phyloP scores from a whole-genome alignment of 78 protist genomes.

The Dictyostelium firmibasis region DNA sequence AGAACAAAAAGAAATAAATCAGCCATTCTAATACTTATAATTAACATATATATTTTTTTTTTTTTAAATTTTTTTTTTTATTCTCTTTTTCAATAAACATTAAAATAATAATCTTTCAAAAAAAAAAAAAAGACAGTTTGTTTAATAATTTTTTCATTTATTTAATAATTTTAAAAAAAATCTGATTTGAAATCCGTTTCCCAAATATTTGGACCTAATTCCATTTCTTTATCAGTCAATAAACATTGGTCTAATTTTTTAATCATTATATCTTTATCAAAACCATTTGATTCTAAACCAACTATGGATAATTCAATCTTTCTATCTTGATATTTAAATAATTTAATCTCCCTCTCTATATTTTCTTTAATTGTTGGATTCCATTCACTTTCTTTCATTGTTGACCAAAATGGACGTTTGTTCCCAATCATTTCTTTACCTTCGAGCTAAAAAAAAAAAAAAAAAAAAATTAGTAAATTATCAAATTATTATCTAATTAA shows the following conservation, averaged over 20 bases:
- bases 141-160: too few relatives aligned
- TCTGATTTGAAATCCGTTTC: background rate
- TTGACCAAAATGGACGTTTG: background rate
- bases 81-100: too few relatives aligned
- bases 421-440: background rate
- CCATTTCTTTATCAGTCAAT: constrained; percentile 41
- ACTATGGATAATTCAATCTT: constrained; percentile 40
- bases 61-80: too few relatives aligned
- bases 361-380: constrained; percentile 17
- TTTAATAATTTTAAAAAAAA: background rate
- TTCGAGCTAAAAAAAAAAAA: background rate
- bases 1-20: background rate
- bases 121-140: too few relatives aligned
- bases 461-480: background rate
- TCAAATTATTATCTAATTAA: too few relatives aligned
- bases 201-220: constrained; percentile 62
- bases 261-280: background rate
- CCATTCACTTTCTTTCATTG: constrained; percentile 29
- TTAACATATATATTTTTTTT: too few relatives aligned
- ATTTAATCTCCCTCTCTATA: constrained; percentile 45
- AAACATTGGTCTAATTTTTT: constrained; percentile 15
- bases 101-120: too few relatives aligned
- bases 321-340: constrained; percentile 61
- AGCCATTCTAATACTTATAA: too few relatives aligned
- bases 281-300: background rate